Percentiles rank a stretch among this genome's conserved stretches.
These are phyloP conservation scores for Hanseniaspora gamundiae DNA, from an alignment of 1,139 yeast species.

Conservation along the genomic window DNA sequence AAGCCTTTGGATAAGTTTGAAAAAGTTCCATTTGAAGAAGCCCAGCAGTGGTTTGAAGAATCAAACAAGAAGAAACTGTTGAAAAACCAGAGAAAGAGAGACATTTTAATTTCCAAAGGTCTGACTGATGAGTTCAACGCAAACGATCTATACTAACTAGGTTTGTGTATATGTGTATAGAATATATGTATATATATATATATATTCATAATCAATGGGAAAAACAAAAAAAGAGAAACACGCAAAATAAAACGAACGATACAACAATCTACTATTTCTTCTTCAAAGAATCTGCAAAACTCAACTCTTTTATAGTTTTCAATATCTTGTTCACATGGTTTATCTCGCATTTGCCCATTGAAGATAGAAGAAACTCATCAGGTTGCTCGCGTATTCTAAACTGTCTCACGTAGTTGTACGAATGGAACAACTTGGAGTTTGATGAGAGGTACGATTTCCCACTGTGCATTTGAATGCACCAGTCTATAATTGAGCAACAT, in stretches of 20 bases:
- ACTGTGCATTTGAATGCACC: constrained; percentile 61
- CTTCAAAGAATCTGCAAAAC: neutral
- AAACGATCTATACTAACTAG: constrained; percentile 29
- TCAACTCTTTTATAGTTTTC: neutral
- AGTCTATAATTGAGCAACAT: constrained; percentile 41
- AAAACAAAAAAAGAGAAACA: too few relatives aligned
- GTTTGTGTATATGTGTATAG: neutral
- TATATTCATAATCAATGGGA: too few relatives aligned
- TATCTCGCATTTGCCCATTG: constrained; percentile 29
- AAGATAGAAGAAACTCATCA: constrained; percentile 58
- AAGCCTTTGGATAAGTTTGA: constrained; percentile 45
- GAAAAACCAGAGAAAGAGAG: constrained; percentile 36
- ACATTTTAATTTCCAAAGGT: constrained; percentile 39
- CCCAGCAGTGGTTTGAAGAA: constrained; percentile 36
- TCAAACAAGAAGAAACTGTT: constrained; percentile 28
- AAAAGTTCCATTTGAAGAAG: constrained; percentile 50
- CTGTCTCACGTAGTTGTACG: constrained; percentile 47
- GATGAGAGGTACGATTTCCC: constrained; percentile 55
- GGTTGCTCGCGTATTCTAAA: constrained; percentile 67
- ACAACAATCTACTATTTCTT: neutral
- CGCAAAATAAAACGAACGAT: neutral
- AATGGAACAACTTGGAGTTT: constrained; percentile 48
- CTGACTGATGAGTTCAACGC: constrained; percentile 45
- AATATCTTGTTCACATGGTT: neutral
- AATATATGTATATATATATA: too few relatives aligned